These are phyloP conservation scores for Psilocybe tampanensis DNA, from an alignment of 768 basidiomycete species.

Conservation along the genomic window DNA sequence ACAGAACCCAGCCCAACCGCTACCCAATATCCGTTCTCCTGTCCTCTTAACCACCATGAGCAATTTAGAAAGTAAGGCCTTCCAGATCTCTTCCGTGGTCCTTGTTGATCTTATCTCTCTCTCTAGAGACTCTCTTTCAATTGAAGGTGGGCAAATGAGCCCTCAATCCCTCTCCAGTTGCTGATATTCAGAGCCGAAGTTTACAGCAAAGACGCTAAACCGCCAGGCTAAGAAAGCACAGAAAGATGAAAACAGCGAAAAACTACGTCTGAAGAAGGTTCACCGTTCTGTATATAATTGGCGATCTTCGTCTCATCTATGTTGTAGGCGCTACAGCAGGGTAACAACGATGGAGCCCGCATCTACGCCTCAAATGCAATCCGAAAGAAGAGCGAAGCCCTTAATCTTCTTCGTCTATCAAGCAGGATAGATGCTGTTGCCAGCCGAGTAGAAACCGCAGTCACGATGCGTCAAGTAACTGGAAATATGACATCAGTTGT, in stretches of 20 bases:
- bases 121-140: constrained; percentile 93
- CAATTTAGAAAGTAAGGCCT: constrained; percentile 83
- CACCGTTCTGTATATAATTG: neutral
- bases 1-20: neutral
- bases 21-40: constrained; percentile 8
- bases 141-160: constrained; percentile 71
- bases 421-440: constrained; percentile 97
- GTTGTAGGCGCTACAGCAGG: constrained; percentile 88
- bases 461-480: constrained; percentile 96
- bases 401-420: constrained; percentile 88
- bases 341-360: constrained; percentile 94
- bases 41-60: constrained; percentile 51
- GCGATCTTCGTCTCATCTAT: neutral
- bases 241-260: constrained; percentile 92
- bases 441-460: constrained; percentile 95
- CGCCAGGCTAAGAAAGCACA: constrained; percentile 97
- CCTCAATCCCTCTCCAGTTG: constrained; percentile 2
- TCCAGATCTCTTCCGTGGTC: neutral
- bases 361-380: constrained; percentile 99
- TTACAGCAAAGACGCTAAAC: constrained; percentile 95
- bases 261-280: constrained; percentile 91
- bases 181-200: constrained; percentile 49
- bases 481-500: constrained; percentile 97
- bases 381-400: constrained; percentile 92
- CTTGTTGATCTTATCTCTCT: constrained; percentile 30